These are phyloP conservation scores for Actinomortierella wolfii DNA, from an alignment of 371 early-diverging fungal genomes.

Conservation along the genomic window DNA sequence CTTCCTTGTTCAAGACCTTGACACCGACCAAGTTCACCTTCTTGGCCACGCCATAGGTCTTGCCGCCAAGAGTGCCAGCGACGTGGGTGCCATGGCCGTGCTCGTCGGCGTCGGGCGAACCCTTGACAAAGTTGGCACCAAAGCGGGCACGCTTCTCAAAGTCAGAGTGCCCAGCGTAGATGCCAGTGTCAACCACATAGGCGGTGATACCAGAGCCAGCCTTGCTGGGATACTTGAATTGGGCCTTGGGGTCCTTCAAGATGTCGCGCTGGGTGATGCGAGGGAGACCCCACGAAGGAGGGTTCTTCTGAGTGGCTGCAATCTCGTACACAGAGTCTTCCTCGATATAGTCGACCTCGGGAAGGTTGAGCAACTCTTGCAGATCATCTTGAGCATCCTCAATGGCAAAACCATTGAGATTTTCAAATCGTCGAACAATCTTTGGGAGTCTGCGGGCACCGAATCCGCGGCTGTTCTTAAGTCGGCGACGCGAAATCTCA, in stretches of 20 bases:
- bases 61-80: slow-evolving; percentile 53
- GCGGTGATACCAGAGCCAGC: slow-evolving; percentile 51
- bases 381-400: slow-evolving; percentile 1
- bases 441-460: slow-evolving; percentile 11
- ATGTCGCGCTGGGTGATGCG: neutral
- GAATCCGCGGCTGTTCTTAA: too few relatives aligned
- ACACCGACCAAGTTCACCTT: slow-evolving; percentile 46
- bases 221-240: neutral
- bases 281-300: neutral
- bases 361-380: slow-evolving; percentile 17
- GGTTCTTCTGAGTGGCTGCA: neutral
- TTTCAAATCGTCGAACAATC: slow-evolving; percentile 9
- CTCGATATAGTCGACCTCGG: slow-evolving; percentile 8
- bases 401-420: neutral
- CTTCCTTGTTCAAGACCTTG: slow-evolving; percentile 49
- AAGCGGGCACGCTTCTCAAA: slow-evolving; percentile 49
- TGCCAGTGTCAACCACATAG: slow-evolving; percentile 56
- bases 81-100: slow-evolving; percentile 57
- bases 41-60: slow-evolving; percentile 56
- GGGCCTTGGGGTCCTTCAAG: neutral
- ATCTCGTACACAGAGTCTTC: neutral
- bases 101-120: slow-evolving; percentile 44
- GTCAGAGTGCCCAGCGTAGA: slow-evolving; percentile 49
- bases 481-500: too few relatives aligned
- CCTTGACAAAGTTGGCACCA: slow-evolving; percentile 14